phyloP scores from a whole-genome alignment of 345 rosid species.

The Carallia brachiata region DNA sequence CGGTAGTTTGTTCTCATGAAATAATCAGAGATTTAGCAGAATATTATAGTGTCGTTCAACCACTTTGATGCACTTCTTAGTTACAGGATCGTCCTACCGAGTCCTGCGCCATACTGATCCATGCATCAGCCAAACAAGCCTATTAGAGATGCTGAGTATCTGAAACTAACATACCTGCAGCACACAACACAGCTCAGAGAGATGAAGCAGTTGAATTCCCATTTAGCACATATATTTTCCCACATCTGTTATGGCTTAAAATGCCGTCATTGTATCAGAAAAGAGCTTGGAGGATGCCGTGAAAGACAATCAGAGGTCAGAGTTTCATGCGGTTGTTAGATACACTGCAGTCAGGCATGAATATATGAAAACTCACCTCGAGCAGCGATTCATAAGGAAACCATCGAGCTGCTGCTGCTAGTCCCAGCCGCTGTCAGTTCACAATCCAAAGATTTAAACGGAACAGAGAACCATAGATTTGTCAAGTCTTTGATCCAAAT shows the following conservation, averaged over 20 bases:
- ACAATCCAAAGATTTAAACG: not conserved
- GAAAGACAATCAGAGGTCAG: not conserved
- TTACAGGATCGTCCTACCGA: not conserved
- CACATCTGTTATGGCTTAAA: not conserved
- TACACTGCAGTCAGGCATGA: no score
- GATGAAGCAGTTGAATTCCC: not conserved
- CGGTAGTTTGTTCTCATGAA: no score
- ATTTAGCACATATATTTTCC: not conserved
- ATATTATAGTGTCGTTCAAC: no score
- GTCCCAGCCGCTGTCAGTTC: conserved; percentile 2
- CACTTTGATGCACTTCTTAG: no score
- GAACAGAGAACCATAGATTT: not conserved
- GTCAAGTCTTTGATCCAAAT: not conserved
- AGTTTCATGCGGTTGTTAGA: not conserved
- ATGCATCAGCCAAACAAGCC: not conserved
- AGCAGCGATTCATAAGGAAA: no score
- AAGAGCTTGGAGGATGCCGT: not conserved
- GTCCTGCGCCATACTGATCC: not conserved
- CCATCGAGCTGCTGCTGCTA: not conserved
- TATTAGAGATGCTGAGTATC: not conserved
- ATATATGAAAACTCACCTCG: no score
- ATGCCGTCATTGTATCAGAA: not conserved
- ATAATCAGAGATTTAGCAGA: no score
- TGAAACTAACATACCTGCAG: not conserved
- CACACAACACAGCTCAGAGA: not conserved